These are phyloP conservation scores for Jamesozyma jinghongensis DNA, from an alignment of 805 yeast species.

Conservation along the genomic window DNA sequence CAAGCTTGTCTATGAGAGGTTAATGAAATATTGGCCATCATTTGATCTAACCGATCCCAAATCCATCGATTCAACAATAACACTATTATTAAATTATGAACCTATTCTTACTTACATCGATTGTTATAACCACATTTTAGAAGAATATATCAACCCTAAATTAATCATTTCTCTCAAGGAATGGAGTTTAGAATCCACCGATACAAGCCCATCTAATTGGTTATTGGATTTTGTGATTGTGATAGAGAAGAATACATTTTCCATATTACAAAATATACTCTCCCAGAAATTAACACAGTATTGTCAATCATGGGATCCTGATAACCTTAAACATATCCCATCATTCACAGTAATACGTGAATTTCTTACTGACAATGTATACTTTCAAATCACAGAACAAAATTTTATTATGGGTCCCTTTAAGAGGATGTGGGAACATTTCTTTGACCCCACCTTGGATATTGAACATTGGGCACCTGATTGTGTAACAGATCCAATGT, in stretches of 20 bases:
- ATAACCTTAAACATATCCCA: slow-evolving; percentile 1
- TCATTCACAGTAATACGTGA: slow-evolving; percentile 2
- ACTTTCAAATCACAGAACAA: slow-evolving; percentile 6
- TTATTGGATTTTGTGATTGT: slow-evolving; percentile 13
- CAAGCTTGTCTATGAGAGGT: slow-evolving; percentile 7
- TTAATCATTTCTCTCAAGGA: slow-evolving; percentile 27
- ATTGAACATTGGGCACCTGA: slow-evolving; percentile 13
- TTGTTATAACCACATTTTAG: slow-evolving; percentile 21
- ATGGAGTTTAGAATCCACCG: slow-evolving; percentile 32
- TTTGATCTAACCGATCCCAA: slow-evolving; percentile 7
- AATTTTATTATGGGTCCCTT: slow-evolving; percentile 12
- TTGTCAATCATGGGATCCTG: slow-evolving; percentile 17
- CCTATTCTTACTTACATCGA: slow-evolving; percentile 14
- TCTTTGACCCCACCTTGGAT: slow-evolving; percentile 19
- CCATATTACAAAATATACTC: slow-evolving; percentile 4
- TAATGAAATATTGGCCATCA: slow-evolving; percentile 7
- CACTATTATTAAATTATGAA: slow-evolving; percentile 16
- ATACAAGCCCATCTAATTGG: slow-evolving; percentile 11
- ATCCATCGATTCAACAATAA: slow-evolving; percentile 4
- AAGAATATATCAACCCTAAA: slow-evolving; percentile 32
- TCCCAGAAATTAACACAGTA: slow-evolving; percentile 9
- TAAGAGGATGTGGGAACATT: slow-evolving; percentile 18
- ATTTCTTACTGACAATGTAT: slow-evolving; percentile 8
- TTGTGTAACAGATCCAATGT: slow-evolving; percentile 3
- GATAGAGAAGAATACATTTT: slow-evolving; percentile 2